A percentile compares a stretch with the other conserved stretches of the same genome.
phyloP scores from a whole-genome alignment of 257 asterid species.

The Osmanthus fragrans region DNA sequence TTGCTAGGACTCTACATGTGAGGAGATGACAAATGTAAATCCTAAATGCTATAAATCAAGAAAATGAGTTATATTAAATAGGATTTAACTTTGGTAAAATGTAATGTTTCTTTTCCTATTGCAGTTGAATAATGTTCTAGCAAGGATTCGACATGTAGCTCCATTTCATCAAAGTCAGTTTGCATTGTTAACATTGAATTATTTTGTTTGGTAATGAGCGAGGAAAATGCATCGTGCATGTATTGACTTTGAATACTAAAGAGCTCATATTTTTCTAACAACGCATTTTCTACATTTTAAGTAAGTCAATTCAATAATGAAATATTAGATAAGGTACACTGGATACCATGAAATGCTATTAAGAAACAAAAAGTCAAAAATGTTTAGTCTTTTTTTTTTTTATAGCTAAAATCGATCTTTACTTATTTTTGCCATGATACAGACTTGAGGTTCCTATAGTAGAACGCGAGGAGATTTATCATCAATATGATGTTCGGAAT shows the following conservation, averaged over 20 bases:
- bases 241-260: too few species aligned
- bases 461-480: neutral
- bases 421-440: neutral
- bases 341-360: neutral
- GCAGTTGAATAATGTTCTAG: neutral
- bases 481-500: too few species aligned
- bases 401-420: neutral
- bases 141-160: constrained; percentile 33
- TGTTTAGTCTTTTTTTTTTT: neutral
- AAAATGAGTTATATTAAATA: neutral
- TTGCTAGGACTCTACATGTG: constrained; percentile 41
- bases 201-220: too few species aligned
- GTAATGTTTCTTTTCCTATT: neutral
- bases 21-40: neutral
- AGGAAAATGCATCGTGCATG: too few species aligned
- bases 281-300: too few species aligned
- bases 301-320: neutral
- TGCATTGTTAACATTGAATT: neutral
- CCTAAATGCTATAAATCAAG: neutral
- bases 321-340: too few species aligned
- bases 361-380: neutral
- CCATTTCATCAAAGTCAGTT: constrained; percentile 41
- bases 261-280: too few species aligned
- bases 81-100: neutral
- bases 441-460: constrained; percentile 1